Evolutionary conservation across 768 basidiomycete species (phyloP), one percentile per base, ranked within the genome.

Genomic region (Tulasnella sp.): DNA sequence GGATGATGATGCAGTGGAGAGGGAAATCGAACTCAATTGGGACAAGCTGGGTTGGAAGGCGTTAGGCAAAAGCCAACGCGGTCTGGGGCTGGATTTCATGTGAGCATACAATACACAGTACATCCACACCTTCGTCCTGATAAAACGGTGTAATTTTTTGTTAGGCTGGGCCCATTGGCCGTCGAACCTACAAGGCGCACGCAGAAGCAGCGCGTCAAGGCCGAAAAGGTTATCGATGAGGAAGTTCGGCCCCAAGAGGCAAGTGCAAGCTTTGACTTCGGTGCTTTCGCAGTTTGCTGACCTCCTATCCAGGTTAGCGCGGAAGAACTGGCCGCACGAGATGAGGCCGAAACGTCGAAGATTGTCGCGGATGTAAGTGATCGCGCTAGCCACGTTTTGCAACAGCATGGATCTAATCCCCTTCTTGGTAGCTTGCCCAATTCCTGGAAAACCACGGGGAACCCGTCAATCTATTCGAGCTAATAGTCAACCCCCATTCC

Each of bases 151-250:
- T n/a, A 32, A 64, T 69, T 65, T 67, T 67, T 38, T 15, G 27
- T 17, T 97, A 95, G 92, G 77, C 93, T 24, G 96, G 96, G 1
- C 95, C 96, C 19, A 75, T 99, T 11, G 83, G 84, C 0, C 76
- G 90, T 30, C n/a, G 27, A 48, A 48, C 7, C 47, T n/a, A 48
- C 5, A n/a, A 5, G n/a, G 27, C 19, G 19, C 7, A n/a, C n/a
- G 47, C 47, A 48, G n/a, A 48, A 38, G 34, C 34, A 38, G 15
- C 34, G 34, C 19, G 27, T 26, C 41, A 50, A 41, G 54, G 38
- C 30, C 7, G 41, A 44, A 10, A n/a, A 30, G 17, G 34, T 48
- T 21, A n/a, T n/a, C 47, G 47, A 48, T n/a, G 24, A 21, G 47
- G 19, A 21, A 21, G 24, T 48, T 48, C 47, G 24, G 47, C 19